Evolutionary conservation across 306 rosid genomes (phyloP), one percentile per base, ranked within the genome.

Genomic region (Albizia julibrissin): DNA sequence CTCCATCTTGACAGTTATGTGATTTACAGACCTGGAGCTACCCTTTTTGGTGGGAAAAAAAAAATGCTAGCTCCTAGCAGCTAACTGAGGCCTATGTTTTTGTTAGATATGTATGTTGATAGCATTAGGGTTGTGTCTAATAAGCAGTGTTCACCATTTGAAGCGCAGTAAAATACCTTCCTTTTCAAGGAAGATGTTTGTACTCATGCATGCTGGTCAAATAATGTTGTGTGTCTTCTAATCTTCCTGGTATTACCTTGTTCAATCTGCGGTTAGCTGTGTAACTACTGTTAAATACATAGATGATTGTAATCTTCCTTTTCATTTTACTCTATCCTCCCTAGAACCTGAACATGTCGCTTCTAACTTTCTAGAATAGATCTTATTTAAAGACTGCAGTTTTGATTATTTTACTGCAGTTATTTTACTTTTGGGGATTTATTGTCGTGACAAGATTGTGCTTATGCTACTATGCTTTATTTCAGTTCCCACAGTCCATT

Each of bases 401-500:
- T 52, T 66, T 14, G 75, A 70, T 74, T 67, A 33, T 71, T 24
- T 76, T 22, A 39, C 84, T 43, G 76, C 72, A 58, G 76, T 83
- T 44, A 74, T 70, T 43, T n/a, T 3, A 71, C 77, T 75, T 74
- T 44, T n/a, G 52, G 58, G 85, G 79, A 76, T 56, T 82, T 82
- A 42, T 76, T 78, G 84, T 61, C 46, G 70, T 75, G 79, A 67
- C 59, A 26, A 72, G 69, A 82, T 68, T 84, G 40, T 81, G 87
- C 61, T 81, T 49, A 66, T 68, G 78, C 58, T 37, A 68, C 65
- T 37, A 64, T 39, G 72, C 66, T 77, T 27, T 72, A 13, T 79
- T 75, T 24, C 97, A 95, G 98, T 85, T 92, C 78, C 99, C 99
- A 15, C 91, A 83, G 86, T 80, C 89, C 33, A 62, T 96, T 81